phyloP scores from a whole-genome alignment of 1,139 yeast genomes.

The Geotrichum australiense region DNA sequence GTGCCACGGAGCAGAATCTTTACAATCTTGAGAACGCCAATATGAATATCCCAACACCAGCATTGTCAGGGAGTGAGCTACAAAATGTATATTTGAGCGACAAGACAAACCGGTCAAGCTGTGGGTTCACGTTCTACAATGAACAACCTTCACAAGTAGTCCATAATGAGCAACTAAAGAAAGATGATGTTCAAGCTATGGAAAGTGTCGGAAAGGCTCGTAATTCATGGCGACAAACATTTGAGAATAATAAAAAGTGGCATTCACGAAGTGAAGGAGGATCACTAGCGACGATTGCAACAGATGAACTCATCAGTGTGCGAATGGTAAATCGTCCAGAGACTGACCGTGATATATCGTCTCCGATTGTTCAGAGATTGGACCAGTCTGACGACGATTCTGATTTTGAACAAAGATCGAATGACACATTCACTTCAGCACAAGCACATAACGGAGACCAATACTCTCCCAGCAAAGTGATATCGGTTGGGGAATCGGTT shows the following conservation, averaged over 20 bases:
- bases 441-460: too few relatives aligned
- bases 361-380: conserved; percentile 7
- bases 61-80: conserved; percentile 12
- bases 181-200: background rate
- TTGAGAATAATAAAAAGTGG: conserved; percentile 37
- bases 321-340: conserved; percentile 45
- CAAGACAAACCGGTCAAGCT: background rate
- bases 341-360: conserved; percentile 3
- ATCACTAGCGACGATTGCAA: conserved; percentile 79
- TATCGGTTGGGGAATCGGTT: too few relatives aligned
- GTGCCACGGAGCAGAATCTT: conserved; percentile 15
- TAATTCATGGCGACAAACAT: conserved; percentile 71
- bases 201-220: conserved; percentile 27
- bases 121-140: background rate
- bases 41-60: background rate
- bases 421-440: conserved; percentile 13
- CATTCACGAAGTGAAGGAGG: conserved; percentile 55
- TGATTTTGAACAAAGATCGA: conserved; percentile 4
- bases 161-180: conserved; percentile 3
- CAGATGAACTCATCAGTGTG: conserved; percentile 77
- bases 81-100: conserved; percentile 6
- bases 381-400: conserved; percentile 9
- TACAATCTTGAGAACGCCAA: conserved; percentile 13
- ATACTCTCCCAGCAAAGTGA: too few relatives aligned
- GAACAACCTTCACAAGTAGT: too few relatives aligned